These are phyloP conservation scores for Kodamaea ohmeri DNA, from an alignment of 1,139 yeast species.

Conservation along the genomic window DNA sequence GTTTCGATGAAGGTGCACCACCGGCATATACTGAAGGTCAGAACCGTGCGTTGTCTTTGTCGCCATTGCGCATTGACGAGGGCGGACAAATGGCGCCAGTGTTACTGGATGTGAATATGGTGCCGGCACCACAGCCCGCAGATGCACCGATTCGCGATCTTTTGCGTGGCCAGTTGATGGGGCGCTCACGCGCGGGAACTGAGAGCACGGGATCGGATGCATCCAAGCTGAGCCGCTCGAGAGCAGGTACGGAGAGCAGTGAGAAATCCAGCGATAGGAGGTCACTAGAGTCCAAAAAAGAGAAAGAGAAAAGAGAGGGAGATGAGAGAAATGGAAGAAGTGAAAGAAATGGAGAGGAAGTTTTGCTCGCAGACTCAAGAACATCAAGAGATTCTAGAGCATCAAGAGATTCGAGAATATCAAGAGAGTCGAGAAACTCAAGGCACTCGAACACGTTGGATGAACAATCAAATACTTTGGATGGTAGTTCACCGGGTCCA, in stretches of 20 bases:
- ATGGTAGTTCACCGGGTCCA: too few species aligned
- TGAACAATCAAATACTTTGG: too few species aligned
- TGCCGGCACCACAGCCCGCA: conserved; percentile 12
- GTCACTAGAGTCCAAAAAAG: too few species aligned
- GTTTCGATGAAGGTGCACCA: conserved; percentile 35
- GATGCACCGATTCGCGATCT: conserved; percentile 18
- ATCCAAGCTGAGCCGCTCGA: too few species aligned
- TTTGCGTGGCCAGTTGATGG: conserved; percentile 12
- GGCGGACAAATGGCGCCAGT: conserved; percentile 8
- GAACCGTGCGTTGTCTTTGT: conserved; percentile 19
- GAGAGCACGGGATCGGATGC: not conserved
- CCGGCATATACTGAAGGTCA: conserved; percentile 14
- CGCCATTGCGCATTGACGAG: conserved; percentile 33
- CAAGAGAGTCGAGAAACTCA: too few species aligned
- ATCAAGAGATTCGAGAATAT: too few species aligned
- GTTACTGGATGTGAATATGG: conserved; percentile 9
- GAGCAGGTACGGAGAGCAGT: too few species aligned
- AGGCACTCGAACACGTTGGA: too few species aligned
- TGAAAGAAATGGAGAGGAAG: not conserved
- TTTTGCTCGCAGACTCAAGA: too few species aligned
- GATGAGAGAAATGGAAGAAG: not conserved
- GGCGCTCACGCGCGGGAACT: not conserved
- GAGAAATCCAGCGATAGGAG: too few species aligned
- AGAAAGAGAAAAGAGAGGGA: not conserved
- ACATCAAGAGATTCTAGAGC: too few species aligned